Base-by-base conservation (phyloP, 768 basidiomycete genomes). In the Phlebiopsis flavidoalba region DNA sequence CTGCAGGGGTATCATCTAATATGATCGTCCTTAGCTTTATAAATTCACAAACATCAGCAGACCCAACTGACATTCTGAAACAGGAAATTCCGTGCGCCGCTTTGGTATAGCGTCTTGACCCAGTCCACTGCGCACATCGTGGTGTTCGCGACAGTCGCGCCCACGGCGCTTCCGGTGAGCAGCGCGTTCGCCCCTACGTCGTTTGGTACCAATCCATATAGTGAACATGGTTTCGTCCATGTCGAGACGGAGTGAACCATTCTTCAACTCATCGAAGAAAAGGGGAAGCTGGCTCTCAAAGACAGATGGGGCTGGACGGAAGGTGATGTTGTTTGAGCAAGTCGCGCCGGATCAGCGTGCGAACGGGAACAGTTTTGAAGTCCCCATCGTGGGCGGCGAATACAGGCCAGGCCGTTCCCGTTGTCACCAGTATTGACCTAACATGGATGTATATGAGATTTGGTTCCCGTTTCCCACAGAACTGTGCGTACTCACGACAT, bases 41-140 rank as follows among this genome's bases (percentile, higher is more conserved):
- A 1, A 15, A 5, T 31, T 0, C 15, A 12, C 33, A 15, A 19
- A 21, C 17, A 5, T n/a, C 36, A 19, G 35, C 22, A 33, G 0
- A 33, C 26, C 33, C 6, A 26, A 65, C 82, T 69, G 63, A 85
- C 86, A 62, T 85, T 86, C 61, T 84, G 83, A 74, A 87, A 83
- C 49, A 87, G 68, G 63, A 87, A 86, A 63, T 87, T 84, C 45
- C 85, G 74, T 2, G 83, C 85, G 12, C 86, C 85, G 59, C 70
- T 76, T 8, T 76, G 68, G 64, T 86, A 84, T 35, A 87, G 67
- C 2, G 71, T 71, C 62, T 77, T 80, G 37, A 87, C 75, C 78
- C 82, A 85, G 45, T 82, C 78, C 5, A 86, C 71, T 69, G 80
- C 81, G 65, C 86, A 86, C 17, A 66, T 67, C 21, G 80, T 76